Evolutionary conservation across 805 yeast species (phyloP), one percentile per base, ranked within the genome.

Genomic region (Schwanniomyces polymorphus): DNA sequence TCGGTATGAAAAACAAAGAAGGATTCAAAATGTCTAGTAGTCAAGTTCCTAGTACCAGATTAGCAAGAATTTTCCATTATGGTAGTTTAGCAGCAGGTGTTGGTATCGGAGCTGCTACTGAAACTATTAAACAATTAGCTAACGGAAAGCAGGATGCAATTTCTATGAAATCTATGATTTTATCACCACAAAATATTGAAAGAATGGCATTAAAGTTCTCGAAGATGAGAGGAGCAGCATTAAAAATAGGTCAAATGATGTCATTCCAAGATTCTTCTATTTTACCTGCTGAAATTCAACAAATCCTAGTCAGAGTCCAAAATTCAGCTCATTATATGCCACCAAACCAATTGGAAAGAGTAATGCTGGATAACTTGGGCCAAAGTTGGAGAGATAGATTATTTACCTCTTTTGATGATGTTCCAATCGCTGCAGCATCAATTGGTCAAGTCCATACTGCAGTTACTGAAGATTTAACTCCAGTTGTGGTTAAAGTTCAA

Each of bases 311-410:
- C 43, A 74, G 91, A 27, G 97, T 94, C 1, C 99, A 94, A 68
- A 92, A 91, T 64, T 83, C 86, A 59, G 98, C 99, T 5, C 91
- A 92, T 66, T 94, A 88, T 71, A 94, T 94, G 98, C 99, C 99
- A 12, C 86, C 86, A 4, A 81, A 87, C 27, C 99, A 94, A 68
- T 73, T 94, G 44, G 90, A 90, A 54, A 76, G 79, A 46, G 89
- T 88, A 2, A 78, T 94, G 81, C 63, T 74, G 7, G 64, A 70
- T 9, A 94, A 91, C 53, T 77, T 94, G 45, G 97, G 98, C 11
- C 72, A 69, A 7, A 74, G 81, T 49, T 94, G 99, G 99, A 78
- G 88, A 51, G 61, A 70, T 4, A 75, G 83, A 31, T 63, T 72
- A 42, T 94, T 89, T 62, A 68, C 84, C 9, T 70, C 80, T 1